Base-by-base conservation (phyloP, 306 rosid species). In the Castanea crenata region DNA sequence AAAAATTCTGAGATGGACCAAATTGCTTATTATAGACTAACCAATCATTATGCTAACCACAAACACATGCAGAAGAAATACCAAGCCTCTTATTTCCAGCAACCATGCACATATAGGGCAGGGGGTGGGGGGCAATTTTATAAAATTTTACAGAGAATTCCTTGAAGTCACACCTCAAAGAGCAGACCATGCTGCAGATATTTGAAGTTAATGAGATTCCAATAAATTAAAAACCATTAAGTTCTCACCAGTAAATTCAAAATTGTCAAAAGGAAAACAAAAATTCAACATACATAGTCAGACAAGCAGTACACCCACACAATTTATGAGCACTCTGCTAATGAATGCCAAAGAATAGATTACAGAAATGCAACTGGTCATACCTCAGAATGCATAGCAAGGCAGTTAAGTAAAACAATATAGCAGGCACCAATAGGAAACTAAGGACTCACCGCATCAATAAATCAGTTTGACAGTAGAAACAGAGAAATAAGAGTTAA, bases 381-480 rank as follows among this genome's bases (percentile, higher is more conserved):
- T 58, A 62, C 54, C 67, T 65, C 63, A 63, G 21, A 35, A 69
- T 44, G 38, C n/a, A 57, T 34, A 67, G 57, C 35, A 77, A 23
- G 21, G 56, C 57, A 81, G 59, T 31, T 8, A 51, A 71, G 44
- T 63, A 65, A 54, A 65, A 74, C 85, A 65, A 54, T 76, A 82
- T 52, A 77, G 34, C 38, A 75, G 73, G 78, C 35, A 25, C 80
- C 69, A 78, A 44, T 52, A 34, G 31, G 81, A 75, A 74, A 31
- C 83, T 63, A 67, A 65, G 57, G 74, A 80, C 82, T 76, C 73
- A 54, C 76, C 62, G 68, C 77, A 82, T 83, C 80, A 91, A 79
- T 79, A 71, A 74, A 81, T 82, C 71, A 75, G 89, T 86, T 79
- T 44, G 44, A 74, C 71, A 55, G 84, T 82, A 34, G 21, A 65